Base-by-base conservation (phyloP, 768 basidiomycete species). In the Amyloporia xantha region DNA sequence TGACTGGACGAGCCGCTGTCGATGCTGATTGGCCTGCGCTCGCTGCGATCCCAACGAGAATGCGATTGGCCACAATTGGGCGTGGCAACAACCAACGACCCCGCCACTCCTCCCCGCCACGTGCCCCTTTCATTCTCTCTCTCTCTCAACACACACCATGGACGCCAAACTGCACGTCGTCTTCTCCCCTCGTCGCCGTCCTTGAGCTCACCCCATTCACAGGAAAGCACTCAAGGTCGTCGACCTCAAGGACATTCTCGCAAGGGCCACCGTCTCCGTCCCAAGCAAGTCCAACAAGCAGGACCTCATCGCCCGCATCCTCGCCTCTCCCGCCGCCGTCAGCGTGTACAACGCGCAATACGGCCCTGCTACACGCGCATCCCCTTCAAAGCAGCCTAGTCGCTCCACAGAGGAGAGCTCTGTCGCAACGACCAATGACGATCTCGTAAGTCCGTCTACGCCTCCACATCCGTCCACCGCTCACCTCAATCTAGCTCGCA, bases 151-250 rank as follows among this genome's bases (percentile, higher is more conserved):
- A 26, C 33, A 56, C 37, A 30, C 52, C 49, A 72, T 73, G 72
- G 71, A 73, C 21, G 46, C 68, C 24, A 70, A 71, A 53, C 59
- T 74, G 68, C 69, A 53, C 27, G 67, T 64, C 41, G 21, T 33
- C 26, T 30, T 19, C 44, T 37, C 45, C 38, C 30, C 45, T 19
- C 28, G 38, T 38, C 38, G 27, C 37, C 24, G 12, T 19, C 6
- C 35, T 24, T 33, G 3, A 23, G 40, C 43, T 49, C 49, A 49
- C 50, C 43, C 28, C 26, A 41, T 21, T 9, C 45, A 49, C 59
- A 74, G 74, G 51, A 82, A 80, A 64, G 66, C 79, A 1, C 79
- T 87, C 70, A 86, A 84, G 64, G 85, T 86, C 61, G 73, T 75
- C 28, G 84, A 87, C 55, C 79, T 87, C 64, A 79, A 69, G 59